Percentiles rank a stretch among this genome's conserved stretches.
phyloP scores from a whole-genome alignment of 2,329 filamentous ascomycete genomes.

The Exophiala viscosa region DNA sequence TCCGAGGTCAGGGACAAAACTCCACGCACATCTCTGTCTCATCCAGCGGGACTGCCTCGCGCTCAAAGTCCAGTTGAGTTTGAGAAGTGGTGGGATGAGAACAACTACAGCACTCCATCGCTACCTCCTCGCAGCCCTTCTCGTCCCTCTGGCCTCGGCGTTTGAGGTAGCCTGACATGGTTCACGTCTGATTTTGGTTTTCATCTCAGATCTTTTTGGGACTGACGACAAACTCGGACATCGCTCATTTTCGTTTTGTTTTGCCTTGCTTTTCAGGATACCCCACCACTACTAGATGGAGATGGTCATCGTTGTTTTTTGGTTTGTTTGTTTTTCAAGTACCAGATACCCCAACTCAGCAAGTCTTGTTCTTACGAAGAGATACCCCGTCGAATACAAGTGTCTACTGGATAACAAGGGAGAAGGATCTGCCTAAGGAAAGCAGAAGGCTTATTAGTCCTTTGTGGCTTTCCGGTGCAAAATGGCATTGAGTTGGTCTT shows the following conservation, averaged over 20 bases:
- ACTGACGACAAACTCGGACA: conserved; percentile 27
- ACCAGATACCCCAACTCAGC: conserved; percentile 26
- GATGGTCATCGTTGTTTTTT: conserved; percentile 12
- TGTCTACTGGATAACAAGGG: conserved; percentile 18
- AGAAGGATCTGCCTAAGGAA: conserved; percentile 3
- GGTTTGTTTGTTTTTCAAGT: conserved; percentile 16
- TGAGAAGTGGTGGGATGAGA: conserved; percentile 33
- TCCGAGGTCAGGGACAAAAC: conserved; percentile 30
- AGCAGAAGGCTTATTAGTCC: conserved; percentile 20
- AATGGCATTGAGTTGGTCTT: not conserved
- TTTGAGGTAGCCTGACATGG: conserved; percentile 23
- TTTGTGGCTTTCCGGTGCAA: not conserved
- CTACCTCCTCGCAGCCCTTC: conserved; percentile 29
- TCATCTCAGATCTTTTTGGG: conserved; percentile 4
- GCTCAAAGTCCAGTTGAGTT: conserved; percentile 30
- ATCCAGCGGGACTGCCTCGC: conserved; percentile 26
- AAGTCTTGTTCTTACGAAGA: conserved; percentile 27
- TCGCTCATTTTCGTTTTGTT: conserved; percentile 23
- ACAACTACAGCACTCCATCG: conserved; percentile 21
- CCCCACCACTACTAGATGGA: conserved; percentile 25
- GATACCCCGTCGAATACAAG: conserved; percentile 21
- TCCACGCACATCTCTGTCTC: conserved; percentile 28
- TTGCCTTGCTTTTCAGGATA: conserved; percentile 24
- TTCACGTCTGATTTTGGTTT: conserved; percentile 11
- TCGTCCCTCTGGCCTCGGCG: conserved; percentile 30